Evolutionary conservation across 768 basidiomycete species (phyloP).

Genomic region (Lactifluus volemus): DNA sequence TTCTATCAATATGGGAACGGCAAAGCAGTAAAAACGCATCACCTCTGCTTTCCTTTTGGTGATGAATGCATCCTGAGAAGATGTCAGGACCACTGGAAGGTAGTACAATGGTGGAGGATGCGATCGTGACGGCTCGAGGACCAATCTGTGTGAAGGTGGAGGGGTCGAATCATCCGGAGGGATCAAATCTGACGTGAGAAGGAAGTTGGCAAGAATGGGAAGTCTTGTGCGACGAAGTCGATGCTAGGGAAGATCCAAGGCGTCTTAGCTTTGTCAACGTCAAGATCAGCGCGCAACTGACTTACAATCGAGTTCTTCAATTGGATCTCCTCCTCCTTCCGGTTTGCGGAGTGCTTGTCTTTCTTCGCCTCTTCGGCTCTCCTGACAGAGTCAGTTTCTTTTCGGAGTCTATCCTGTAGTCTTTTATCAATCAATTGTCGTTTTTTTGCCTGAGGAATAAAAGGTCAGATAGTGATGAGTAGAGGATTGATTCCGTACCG

Average conservation of each 20-base stretch:
- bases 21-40: conserved; percentile 16
- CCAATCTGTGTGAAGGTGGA: conserved; percentile 27
- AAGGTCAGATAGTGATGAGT: not conserved
- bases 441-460: conserved; percentile 59
- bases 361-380: conserved; percentile 81
- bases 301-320: conserved; percentile 75
- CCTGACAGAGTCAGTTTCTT: conserved; percentile 81
- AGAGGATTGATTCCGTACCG: conserved; percentile 35
- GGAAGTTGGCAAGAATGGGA: conserved; percentile 66
- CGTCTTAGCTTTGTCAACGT: not conserved
- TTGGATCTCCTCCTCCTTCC: conserved; percentile 76
- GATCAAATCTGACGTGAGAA: conserved; percentile 65
- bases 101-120: conserved; percentile 76
- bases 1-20: not conserved
- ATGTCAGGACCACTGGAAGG: conserved; percentile 57
- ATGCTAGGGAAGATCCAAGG: conserved; percentile 35
- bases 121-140: conserved; percentile 45
- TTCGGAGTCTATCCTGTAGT: conserved; percentile 74
- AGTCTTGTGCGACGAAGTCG: conserved; percentile 64
- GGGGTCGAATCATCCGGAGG: conserved; percentile 30
- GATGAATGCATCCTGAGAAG: conserved; percentile 63
- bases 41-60: conserved; percentile 56
- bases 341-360: conserved; percentile 64
- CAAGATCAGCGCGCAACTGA: conserved; percentile 13
- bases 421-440: conserved; percentile 75